phyloP scores from a whole-genome alignment of 106 monocot genomes.

The Acorus gramineus region DNA sequence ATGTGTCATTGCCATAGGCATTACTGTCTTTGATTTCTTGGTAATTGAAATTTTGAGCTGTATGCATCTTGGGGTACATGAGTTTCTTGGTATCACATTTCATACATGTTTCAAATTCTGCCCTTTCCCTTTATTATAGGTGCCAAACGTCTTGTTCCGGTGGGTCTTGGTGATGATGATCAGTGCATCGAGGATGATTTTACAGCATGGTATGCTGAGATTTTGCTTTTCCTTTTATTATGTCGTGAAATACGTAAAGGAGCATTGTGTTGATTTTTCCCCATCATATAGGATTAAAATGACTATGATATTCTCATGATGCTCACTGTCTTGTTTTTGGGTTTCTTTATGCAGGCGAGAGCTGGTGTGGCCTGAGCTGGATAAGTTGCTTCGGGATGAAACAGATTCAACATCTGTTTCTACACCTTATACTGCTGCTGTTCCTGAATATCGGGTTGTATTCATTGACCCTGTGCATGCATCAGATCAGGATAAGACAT shows the following conservation, averaged over 20 bases:
- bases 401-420: constrained; percentile 37
- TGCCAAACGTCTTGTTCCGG: constrained; percentile 54
- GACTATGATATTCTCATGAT: too few species aligned
- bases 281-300: too few species aligned
- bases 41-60: too few species aligned
- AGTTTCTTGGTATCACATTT: too few species aligned
- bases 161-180: constrained; percentile 95
- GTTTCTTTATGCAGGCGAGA: constrained; percentile 50
- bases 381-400: constrained; percentile 64
- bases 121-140: constrained; percentile 31
- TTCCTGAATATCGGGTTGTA: constrained; percentile 81
- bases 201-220: constrained; percentile 62
- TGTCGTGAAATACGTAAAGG: too few species aligned
- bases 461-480: constrained; percentile 32
- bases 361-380: constrained; percentile 82
- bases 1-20: too few species aligned
- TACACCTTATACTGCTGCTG: constrained; percentile 69
- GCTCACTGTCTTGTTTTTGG: too few species aligned
- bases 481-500: constrained; percentile 35
- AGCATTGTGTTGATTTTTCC: too few species aligned
- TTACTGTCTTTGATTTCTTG: too few species aligned
- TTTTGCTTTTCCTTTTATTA: neutral
- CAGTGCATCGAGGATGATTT: constrained; percentile 93
- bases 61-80: too few species aligned
- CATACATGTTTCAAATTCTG: neutral